These are phyloP conservation scores for Aureobasidium vineae DNA, from an alignment of 2,329 filamentous ascomycete species.

Conservation along the genomic window DNA sequence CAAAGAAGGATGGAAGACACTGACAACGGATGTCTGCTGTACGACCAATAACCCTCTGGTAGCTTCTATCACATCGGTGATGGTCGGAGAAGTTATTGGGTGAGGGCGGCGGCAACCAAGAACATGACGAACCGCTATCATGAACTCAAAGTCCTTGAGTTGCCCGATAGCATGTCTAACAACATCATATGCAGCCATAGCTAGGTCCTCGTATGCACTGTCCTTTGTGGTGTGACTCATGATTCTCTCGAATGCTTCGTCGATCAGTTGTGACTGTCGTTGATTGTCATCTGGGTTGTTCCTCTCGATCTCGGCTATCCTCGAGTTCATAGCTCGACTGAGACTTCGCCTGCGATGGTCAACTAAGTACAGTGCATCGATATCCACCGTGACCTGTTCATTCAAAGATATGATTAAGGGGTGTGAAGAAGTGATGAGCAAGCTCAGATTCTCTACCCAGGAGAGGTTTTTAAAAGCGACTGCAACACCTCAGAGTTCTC, in stretches of 20 bases:
- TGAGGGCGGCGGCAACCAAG: not conserved
- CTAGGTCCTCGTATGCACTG: not conserved
- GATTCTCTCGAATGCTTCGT: not conserved
- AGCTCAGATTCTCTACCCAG: not conserved
- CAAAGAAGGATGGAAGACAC: not conserved
- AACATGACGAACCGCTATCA: not conserved
- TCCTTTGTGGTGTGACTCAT: not conserved
- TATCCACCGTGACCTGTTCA: not conserved
- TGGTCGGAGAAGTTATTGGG: not conserved
- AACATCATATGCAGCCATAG: not conserved
- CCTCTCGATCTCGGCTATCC: not conserved
- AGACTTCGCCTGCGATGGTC: not conserved
- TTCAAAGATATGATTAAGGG: not conserved
- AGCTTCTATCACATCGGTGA: not conserved
- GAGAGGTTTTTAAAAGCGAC: not conserved
- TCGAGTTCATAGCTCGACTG: not conserved
- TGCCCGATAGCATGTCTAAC: not conserved
- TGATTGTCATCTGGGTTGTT: slow-evolving; percentile 29
- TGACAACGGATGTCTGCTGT: not conserved
- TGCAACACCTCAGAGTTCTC: not conserved
- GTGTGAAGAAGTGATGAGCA: not conserved
- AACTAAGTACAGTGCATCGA: not conserved
- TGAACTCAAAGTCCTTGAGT: not conserved
- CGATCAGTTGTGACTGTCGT: slow-evolving; percentile 22
- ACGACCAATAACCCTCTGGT: not conserved